A percentile compares a stretch with the other conserved stretches of the same genome.
Conservation (phyloP, 306 rosid species). For the Inga laurina region DNA sequence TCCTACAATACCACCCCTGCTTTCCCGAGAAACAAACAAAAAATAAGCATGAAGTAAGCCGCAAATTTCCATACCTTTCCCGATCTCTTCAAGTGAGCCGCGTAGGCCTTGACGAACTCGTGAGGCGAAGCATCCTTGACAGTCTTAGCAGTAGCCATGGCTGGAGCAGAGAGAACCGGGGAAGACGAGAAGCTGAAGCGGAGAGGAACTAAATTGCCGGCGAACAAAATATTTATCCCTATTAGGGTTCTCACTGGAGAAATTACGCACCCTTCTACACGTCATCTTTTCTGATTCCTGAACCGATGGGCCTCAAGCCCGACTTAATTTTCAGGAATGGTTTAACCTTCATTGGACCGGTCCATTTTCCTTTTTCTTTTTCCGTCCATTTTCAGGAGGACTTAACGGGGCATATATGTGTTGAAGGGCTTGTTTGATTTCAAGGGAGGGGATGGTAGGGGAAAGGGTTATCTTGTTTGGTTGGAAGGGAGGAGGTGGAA, state of each 20-base stretch:
- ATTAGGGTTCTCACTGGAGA: background rate
- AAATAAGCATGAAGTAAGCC: background rate
- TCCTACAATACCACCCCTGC: background rate
- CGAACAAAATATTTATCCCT: background rate
- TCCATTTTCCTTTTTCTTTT: no score
- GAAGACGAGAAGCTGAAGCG: background rate
- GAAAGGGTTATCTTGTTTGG: no score
- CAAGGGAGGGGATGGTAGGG: no score
- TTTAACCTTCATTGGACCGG: no score
- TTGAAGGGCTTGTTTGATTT: no score
- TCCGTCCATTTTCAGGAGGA: no score
- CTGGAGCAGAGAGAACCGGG: background rate
- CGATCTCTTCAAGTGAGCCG: slow-evolving; percentile 40
- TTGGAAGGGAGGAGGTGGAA: no score
- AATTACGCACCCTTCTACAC: background rate
- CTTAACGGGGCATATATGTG: no score
- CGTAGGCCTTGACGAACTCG: slow-evolving; percentile 39
- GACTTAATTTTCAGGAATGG: background rate
- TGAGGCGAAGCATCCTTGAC: slow-evolving; percentile 44
- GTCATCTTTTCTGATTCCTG: background rate
- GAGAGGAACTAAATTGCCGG: background rate
- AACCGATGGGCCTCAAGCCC: background rate
- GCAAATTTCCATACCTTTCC: slow-evolving; percentile 26
- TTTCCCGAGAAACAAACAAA: background rate
- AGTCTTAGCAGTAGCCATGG: slow-evolving; percentile 36